Evolutionary conservation across 169 alveolate species (phyloP).

Genomic region (Eimeria zaria): DNA sequence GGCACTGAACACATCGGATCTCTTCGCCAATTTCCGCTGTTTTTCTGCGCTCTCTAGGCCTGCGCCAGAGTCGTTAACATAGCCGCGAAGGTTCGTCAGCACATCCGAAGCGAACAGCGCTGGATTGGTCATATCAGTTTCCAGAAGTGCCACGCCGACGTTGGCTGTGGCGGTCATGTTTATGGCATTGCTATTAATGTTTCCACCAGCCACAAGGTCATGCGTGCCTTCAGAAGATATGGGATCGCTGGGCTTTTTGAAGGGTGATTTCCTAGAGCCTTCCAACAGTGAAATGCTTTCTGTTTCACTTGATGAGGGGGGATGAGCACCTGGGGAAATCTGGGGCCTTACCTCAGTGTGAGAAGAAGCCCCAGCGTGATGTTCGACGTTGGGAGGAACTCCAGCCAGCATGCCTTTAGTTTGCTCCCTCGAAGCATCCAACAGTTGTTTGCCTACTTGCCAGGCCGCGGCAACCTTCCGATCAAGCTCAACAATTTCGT

Average conservation of each 20-base stretch:
- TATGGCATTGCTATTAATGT: not conserved
- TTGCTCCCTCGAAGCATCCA: conserved; percentile 29
- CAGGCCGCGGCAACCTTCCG: conserved; percentile 44
- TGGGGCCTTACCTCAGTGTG: not conserved
- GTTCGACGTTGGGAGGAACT: not conserved
- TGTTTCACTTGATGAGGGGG: conserved; percentile 15
- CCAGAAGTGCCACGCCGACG: conserved; percentile 17
- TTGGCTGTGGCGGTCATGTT: conserved; percentile 30
- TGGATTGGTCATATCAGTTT: conserved; percentile 22
- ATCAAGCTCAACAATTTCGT: conserved; percentile 60
- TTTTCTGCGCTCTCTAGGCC: conserved; percentile 32
- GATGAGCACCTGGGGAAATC: not conserved
- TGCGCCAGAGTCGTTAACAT: conserved; percentile 49
- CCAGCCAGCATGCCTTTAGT: not conserved
- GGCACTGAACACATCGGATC: conserved; percentile 40
- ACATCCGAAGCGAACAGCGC: not conserved
- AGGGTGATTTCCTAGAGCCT: not conserved
- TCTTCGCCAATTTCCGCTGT: conserved; percentile 47
- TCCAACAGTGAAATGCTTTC: not conserved
- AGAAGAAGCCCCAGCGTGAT: not conserved
- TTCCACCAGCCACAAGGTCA: conserved; percentile 28
- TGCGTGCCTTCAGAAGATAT: not conserved
- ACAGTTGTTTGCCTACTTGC: conserved; percentile 4
- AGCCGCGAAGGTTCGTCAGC: conserved; percentile 35
- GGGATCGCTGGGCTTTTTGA: not conserved